Conservation (phyloP, 768 basidiomycete genomes). For the Albatrellus ellisii region DNA sequence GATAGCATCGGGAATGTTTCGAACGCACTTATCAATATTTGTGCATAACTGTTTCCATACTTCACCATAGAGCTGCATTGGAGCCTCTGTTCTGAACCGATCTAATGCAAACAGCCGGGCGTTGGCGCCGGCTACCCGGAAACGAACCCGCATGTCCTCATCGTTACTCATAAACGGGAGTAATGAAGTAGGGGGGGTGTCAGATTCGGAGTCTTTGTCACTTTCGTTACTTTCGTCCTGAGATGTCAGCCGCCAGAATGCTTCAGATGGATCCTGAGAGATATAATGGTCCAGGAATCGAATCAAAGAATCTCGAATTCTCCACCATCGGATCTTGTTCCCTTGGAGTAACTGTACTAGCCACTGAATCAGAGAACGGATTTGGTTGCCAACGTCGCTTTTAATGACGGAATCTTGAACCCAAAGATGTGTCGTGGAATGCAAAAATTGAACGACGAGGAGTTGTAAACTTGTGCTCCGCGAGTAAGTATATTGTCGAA, state of each 20-base stretch:
- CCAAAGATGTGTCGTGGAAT: conserved; percentile 55
- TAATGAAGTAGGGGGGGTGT: conserved; percentile 25
- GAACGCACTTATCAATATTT: conserved; percentile 36
- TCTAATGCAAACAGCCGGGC: conserved; percentile 44
- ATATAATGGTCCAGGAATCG: conserved; percentile 60
- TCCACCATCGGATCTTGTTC: conserved; percentile 45
- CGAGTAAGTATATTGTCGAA: conserved; percentile 40
- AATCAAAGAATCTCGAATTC: conserved; percentile 47
- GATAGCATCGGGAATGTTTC: conserved; percentile 1
- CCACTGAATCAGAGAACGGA: conserved; percentile 39
- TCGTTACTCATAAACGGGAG: conserved; percentile 49
- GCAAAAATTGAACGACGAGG: conserved; percentile 46
- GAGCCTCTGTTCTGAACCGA: conserved; percentile 20
- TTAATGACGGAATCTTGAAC: conserved; percentile 17
- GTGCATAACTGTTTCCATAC: conserved; percentile 33
- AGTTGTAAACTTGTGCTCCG: conserved; percentile 39
- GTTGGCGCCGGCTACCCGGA: conserved; percentile 52
- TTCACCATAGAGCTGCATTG: conserved; percentile 30
- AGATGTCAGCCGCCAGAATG: conserved; percentile 28
- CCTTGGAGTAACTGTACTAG: conserved; percentile 30
- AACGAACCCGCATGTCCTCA: conserved; percentile 73
- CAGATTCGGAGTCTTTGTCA: conserved; percentile 1
- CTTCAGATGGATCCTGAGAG: conserved; percentile 37
- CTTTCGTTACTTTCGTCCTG: neutral
- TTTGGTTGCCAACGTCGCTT: conserved; percentile 25